Base-by-base conservation (phyloP, 139 green algal genomes). In the Chlorella sorokiniana region DNA sequence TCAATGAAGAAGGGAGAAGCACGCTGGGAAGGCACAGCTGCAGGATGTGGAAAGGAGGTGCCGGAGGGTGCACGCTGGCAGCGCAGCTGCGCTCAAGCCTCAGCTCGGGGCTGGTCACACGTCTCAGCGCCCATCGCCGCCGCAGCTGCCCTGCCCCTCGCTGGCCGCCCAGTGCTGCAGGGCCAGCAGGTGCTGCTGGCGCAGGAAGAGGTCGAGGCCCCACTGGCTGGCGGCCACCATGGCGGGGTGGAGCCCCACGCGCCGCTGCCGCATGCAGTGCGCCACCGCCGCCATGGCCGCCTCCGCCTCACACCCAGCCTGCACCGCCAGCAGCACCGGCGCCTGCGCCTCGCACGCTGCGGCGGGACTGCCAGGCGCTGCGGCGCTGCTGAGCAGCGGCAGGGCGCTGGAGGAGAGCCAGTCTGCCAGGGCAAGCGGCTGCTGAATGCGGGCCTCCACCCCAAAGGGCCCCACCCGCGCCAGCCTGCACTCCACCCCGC, bases 321-420 rank as follows among this genome's bases (percentile, higher is more conserved):
- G 54, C 10, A 85, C 67, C 10, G 76, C 85, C 38, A 89, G 27
- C 38, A 86, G 42, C 67, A 89, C 85, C 7, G 63, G 71, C 71
- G 35, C 31, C 45, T 77, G 45, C 31, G n/a, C n/a, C n/a, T n/a
- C n/a, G n/a, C n/a, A n/a, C 44, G 48, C 69, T 41, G 35, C 69
- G 4, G 67, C 22, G 11, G 35, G 38, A 31, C 27, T 5, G 11
- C 27, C 4, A 29, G n/a, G 35, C 18, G 71, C 71, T 6, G 54
- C 33, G 33, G 42, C 23, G n/a, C 5, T 6, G 8, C 67, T 9
- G 22, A 82, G 63, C 31, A 82, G 62, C 11, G 76, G 62, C 63
- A 82, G 44, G 5, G 76, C 76, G 4, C 7, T 7, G 33, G 37
- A 1, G 4, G 18, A 11, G 22, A 82, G 76, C 76, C 76, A 82